phyloP scores from a whole-genome alignment of 495 filamentous ascomycete genomes.

The Delitschia confertaspora region DNA sequence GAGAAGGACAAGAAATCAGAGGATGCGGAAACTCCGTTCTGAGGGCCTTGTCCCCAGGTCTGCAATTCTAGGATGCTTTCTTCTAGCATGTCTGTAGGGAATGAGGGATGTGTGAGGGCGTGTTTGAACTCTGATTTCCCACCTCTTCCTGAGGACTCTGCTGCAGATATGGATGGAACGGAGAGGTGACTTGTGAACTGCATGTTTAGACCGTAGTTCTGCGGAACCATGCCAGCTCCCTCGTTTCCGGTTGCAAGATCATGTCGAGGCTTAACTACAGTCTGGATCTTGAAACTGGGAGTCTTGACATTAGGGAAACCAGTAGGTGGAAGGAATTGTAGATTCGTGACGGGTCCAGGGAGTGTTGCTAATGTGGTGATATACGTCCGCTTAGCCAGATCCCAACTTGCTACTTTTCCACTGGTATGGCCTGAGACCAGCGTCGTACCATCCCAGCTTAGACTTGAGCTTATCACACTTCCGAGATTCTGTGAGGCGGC shows the following conservation, averaged over 20 bases:
- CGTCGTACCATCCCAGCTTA: constrained; percentile 75
- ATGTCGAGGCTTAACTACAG: constrained; percentile 63
- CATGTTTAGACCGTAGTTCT: constrained; percentile 58
- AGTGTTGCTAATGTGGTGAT: constrained; percentile 54
- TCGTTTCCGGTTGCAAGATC: constrained; percentile 40
- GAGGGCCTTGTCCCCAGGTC: constrained; percentile 22
- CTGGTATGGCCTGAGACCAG: constrained; percentile 72
- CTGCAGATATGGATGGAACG: constrained; percentile 13
- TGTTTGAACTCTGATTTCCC: constrained; percentile 36
- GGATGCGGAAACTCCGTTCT: constrained; percentile 2
- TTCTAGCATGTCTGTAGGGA: constrained; percentile 47
- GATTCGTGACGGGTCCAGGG: constrained; percentile 69
- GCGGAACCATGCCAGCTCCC: constrained; percentile 41
- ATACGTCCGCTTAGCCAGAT: constrained; percentile 57
- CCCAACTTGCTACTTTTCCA: constrained; percentile 74
- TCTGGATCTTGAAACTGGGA: constrained; percentile 44
- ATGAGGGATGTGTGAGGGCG: constrained; percentile 45
- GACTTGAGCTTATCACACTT: constrained; percentile 49
- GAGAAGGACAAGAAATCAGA: constrained; percentile 33
- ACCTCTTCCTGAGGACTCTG: neutral
- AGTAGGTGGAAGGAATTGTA: constrained; percentile 55
- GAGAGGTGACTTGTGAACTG: constrained; percentile 43
- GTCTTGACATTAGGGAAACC: constrained; percentile 43
- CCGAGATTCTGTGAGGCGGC: constrained; percentile 53
- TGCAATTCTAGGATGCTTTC: constrained; percentile 48